These are phyloP conservation scores for Fraxinus floribunda DNA, from an alignment of 305 asterid species.

Conservation along the genomic window DNA sequence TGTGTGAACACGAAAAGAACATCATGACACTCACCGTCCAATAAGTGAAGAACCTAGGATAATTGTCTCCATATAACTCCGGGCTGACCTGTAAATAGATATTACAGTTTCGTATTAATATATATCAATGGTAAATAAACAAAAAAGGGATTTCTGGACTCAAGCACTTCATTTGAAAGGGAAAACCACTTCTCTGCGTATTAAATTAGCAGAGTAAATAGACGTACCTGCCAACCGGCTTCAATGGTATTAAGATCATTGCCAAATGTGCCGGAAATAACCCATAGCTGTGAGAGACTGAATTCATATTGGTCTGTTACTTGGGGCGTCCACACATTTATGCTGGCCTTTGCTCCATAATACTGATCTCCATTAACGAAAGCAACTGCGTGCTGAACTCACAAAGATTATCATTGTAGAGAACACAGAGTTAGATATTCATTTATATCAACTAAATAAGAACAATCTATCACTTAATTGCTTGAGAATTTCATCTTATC, in stretches of 20 bases:
- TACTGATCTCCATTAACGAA: slow-evolving; percentile 82
- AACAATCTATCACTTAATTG: not conserved
- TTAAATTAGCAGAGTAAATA: not conserved
- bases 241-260: slow-evolving; percentile 93
- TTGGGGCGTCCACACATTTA: slow-evolving; percentile 86
- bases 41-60: slow-evolving; percentile 88
- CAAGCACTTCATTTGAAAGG: not conserved
- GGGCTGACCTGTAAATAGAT: slow-evolving; percentile 69
- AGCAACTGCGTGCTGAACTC: slow-evolving; percentile 81
- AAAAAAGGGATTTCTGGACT: not conserved
- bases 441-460: not conserved
- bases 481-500: not conserved
- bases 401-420: not conserved
- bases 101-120: not conserved
- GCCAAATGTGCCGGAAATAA: slow-evolving; percentile 86
- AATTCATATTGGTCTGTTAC: slow-evolving; percentile 84
- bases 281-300: slow-evolving; percentile 87
- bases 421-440: not conserved
- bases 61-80: slow-evolving; percentile 75
- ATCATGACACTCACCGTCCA: slow-evolving; percentile 69
- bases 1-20: not conserved
- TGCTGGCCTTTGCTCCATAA: slow-evolving; percentile 88
- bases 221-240: slow-evolving; percentile 94
- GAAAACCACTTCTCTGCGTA: not conserved
- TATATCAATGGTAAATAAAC: not conserved